Evolutionary conservation across 2,329 filamentous ascomycete species (phyloP).

Genomic region (Lachnellula occidentalis): DNA sequence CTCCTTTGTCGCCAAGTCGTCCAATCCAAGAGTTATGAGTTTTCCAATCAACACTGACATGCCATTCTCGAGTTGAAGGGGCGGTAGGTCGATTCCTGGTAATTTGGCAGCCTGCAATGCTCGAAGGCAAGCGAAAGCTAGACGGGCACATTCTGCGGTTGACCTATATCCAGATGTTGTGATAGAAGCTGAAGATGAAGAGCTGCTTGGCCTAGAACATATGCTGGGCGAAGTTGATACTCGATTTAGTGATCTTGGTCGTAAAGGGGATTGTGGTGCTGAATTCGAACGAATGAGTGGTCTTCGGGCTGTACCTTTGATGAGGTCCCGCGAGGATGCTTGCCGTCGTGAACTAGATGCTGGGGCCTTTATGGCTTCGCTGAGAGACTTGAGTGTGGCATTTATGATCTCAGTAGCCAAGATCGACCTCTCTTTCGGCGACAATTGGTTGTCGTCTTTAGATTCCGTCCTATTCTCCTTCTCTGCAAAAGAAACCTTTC

Average conservation of each 20-base stretch:
- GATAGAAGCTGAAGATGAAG: slow-evolving; percentile 33
- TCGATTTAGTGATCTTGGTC: slow-evolving; percentile 56
- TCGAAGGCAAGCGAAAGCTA: slow-evolving; percentile 61
- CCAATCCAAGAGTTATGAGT: slow-evolving; percentile 57
- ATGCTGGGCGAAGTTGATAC: slow-evolving; percentile 53
- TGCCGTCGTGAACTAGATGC: slow-evolving; percentile 15
- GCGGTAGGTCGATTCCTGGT: slow-evolving; percentile 48
- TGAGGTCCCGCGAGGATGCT: slow-evolving; percentile 30
- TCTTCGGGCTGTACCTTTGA: slow-evolving; percentile 36
- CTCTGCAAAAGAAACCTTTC: slow-evolving; percentile 24
- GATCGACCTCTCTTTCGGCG: slow-evolving; percentile 55
- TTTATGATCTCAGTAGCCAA: slow-evolving; percentile 73
- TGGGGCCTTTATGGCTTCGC: slow-evolving; percentile 55
- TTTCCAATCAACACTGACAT: slow-evolving; percentile 65
- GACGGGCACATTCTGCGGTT: slow-evolving; percentile 56
- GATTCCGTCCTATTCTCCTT: slow-evolving; percentile 30
- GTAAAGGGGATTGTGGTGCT: slow-evolving; percentile 55
- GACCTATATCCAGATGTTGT: slow-evolving; percentile 32
- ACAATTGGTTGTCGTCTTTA: slow-evolving; percentile 36
- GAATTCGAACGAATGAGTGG: slow-evolving; percentile 50
- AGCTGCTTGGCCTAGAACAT: slow-evolving; percentile 37
- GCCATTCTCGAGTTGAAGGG: slow-evolving; percentile 66
- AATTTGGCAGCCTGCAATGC: slow-evolving; percentile 46
- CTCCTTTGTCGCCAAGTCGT: slow-evolving; percentile 65
- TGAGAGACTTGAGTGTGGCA: slow-evolving; percentile 59